phyloP scores from a whole-genome alignment of 148 eudicot genomes.

The Amaranthus palmeri region DNA sequence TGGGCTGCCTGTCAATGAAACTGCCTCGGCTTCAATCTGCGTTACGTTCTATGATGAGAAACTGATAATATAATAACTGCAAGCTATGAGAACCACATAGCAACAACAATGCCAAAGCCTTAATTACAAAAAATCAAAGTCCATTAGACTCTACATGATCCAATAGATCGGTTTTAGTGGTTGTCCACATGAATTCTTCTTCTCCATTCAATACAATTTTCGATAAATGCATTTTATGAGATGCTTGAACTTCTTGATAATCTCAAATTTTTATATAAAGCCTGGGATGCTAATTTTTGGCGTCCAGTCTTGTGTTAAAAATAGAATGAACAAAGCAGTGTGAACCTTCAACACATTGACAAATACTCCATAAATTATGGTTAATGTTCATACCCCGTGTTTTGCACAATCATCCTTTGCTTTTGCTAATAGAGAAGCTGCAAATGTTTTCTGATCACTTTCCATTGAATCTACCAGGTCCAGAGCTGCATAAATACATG shows the following conservation, averaged over 20 bases:
- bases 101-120: too few relatives aligned
- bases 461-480: conserved; percentile 42
- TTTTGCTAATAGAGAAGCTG: conserved; percentile 45
- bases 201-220: too few relatives aligned
- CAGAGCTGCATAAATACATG: conserved; percentile 37
- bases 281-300: neutral
- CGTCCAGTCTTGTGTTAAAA: neutral
- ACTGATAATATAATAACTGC: too few relatives aligned
- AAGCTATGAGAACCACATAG: too few relatives aligned
- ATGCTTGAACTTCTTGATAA: neutral
- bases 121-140: too few relatives aligned
- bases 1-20: conserved; percentile 50
- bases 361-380: neutral
- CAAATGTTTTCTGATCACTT: conserved; percentile 37
- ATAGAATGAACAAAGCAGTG: neutral
- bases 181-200: too few relatives aligned
- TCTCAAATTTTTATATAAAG: neutral
- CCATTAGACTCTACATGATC: too few relatives aligned
- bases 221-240: neutral
- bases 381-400: conserved; percentile 42
- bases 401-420: conserved; percentile 52
- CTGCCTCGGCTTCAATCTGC: conserved; percentile 48
- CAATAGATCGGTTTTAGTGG: too few relatives aligned
- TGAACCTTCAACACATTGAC: neutral
- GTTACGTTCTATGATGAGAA: neutral